Conservation (phyloP, 306 rosid genomes). For the Gastrolobium villosum region DNA sequence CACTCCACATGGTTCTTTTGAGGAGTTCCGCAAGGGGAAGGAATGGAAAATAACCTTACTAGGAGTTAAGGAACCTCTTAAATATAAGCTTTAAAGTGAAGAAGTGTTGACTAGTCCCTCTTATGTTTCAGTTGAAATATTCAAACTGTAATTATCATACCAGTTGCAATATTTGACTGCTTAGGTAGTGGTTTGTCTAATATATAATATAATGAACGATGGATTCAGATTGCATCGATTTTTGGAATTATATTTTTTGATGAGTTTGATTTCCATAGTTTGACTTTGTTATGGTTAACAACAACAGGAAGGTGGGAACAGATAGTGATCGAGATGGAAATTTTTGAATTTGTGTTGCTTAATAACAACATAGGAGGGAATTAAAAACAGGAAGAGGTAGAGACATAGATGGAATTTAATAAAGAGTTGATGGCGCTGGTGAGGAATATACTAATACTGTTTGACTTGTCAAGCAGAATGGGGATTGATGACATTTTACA, state of each 20-base stretch:
- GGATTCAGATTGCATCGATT: not conserved
- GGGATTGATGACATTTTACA: not conserved
- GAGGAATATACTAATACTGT: too few species aligned
- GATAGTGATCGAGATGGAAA: not conserved
- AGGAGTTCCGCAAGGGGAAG: slow-evolving; percentile 1
- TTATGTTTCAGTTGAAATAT: slow-evolving; percentile 38
- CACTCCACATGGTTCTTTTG: slow-evolving; percentile 45
- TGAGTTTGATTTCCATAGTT: not conserved
- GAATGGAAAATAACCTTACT: not conserved
- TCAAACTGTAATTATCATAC: slow-evolving; percentile 29
- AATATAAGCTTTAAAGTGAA: not conserved
- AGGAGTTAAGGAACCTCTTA: not conserved
- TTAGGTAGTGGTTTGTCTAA: too few species aligned
- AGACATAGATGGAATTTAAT: slow-evolving; percentile 36
- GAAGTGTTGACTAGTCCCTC: slow-evolving; percentile 23
- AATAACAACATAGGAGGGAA: not conserved
- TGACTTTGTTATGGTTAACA: slow-evolving; percentile 36
- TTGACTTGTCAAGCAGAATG: too few species aligned
- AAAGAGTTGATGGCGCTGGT: not conserved
- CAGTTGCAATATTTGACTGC: slow-evolving; percentile 38
- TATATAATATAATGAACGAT: not conserved
- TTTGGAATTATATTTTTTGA: slow-evolving; percentile 1
- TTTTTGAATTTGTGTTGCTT: not conserved
- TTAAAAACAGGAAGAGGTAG: not conserved
- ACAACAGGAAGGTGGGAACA: not conserved